Base-by-base conservation (phyloP, 2,329 filamentous ascomycete species). In the Phyllosticta citrichinensis region DNA sequence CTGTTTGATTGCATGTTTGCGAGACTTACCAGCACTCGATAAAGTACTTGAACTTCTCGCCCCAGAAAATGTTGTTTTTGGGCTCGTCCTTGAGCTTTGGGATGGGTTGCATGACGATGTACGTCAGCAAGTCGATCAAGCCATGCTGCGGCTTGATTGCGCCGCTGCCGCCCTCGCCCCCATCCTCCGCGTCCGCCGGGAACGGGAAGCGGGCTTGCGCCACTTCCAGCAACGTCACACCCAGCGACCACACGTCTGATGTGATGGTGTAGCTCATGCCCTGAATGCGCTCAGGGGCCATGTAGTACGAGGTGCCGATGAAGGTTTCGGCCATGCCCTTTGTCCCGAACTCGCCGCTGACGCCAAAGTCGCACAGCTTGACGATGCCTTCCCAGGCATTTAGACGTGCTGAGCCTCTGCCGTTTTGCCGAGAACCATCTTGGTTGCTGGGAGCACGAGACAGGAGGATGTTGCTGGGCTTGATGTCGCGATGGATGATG, bases 321-420 rank as follows among this genome's bases (percentile, higher is more conserved):
- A 99, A 99, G 0, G 94, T 99, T 74, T 97, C 97, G 65, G 94
- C 94, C 73, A 97, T 94, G 59, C 94, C 94, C 75, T 99, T 97
- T 56, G 94, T 99, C 65, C 94, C 95, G 71, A 97, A 97, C 74
- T 97, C 94, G 66, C 94, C 94, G 62, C 89, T 96, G 55, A 99
- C 94, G 68, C 94, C 94, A 73, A 99, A 99, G 77, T 99, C 94
- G 77, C 94, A 99, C 17, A 99, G 84, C 77, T 99, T 99, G 66
- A 99, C 93, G 68, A 96, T 89, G 35, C 94, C 94, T 66, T 89
- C 86, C 60, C 60, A 61, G 20, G 61, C 61, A 53, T 61, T 61
- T 10, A 57, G 51, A 8, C 52, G 52, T 1, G n/a, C n/a, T n/a
- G 53, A 56, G 55, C 60, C 60, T 17, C 22, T 61, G 47, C 12